A percentile compares a stretch with the other conserved stretches of the same genome.
Evolutionary conservation across 1,284 basidiomycete genomes (phyloP).

Genomic region (Ceratobasidium sp.): DNA sequence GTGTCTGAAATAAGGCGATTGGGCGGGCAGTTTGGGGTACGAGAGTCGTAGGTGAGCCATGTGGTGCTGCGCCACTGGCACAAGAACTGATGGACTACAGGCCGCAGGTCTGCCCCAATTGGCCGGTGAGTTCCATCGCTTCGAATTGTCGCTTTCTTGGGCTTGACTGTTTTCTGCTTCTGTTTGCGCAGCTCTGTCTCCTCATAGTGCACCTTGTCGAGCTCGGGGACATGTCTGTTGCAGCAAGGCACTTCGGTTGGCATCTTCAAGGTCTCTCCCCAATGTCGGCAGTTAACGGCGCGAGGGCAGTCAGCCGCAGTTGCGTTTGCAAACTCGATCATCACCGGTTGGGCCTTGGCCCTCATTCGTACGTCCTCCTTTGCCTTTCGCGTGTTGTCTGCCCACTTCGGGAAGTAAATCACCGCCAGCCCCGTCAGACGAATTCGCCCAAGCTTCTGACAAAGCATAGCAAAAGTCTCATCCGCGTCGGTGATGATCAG

Average conservation of each 20-base stretch:
- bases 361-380: background rate
- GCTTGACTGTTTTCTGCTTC: background rate
- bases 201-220: background rate
- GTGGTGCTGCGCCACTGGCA: conserved; percentile 3
- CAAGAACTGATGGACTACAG: background rate
- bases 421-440: background rate
- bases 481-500: background rate
- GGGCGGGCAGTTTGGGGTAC: background rate
- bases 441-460: conserved; percentile 1
- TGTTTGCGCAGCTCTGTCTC: background rate
- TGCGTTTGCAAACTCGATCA: conserved; percentile 14
- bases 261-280: background rate
- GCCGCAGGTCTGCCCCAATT: background rate
- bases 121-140: conserved; percentile 1
- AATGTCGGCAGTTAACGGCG: background rate
- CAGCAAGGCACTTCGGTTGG: conserved; percentile 1
- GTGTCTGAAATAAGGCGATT: background rate
- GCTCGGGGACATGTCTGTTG: background rate
- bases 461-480: background rate
- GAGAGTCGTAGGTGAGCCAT: background rate
- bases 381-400: background rate
- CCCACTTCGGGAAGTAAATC: background rate
- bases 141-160: background rate
- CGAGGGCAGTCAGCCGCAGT: background rate
- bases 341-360: background rate